Base-by-base conservation (phyloP, 768 basidiomycete genomes). In the Strobilomyces echinocephalus region DNA sequence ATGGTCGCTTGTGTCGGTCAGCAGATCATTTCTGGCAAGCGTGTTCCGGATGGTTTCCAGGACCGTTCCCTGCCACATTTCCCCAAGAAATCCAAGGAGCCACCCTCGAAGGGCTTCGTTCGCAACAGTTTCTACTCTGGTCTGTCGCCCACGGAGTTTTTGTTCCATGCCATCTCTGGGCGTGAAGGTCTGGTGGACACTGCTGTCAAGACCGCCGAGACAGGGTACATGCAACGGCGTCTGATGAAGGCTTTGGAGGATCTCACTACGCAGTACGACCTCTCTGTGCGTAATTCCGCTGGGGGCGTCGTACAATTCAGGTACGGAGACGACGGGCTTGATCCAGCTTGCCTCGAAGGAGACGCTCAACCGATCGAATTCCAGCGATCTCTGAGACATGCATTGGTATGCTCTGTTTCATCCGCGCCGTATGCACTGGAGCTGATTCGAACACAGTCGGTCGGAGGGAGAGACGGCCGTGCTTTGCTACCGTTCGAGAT, bases 1-100 rank as follows among this genome's bases (percentile, higher is more conserved):
- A 99, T 99, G 97, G 95, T 98, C 49, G 97, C 95, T 65, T 97
- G 95, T 82, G 97, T 99, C 61, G 97, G 97, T 6, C 97, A 99
- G 66, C 97, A 99, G 68, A 97, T 98, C 70, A 98, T 99, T 57
- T 84, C 93, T 18, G 97, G 97, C 8, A 88, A 91, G 73, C 97
- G 97, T 81, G 94, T 99, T 7, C 95, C 94, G 0, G 88, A 98
- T 77, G 97, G 95, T 30, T 99, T 99, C 76, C 95, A 97, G 72
- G 97, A 99, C 71, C 88, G 97, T 34, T 95, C 97, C 1, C 78
- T 99, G n/a, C 97, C 97, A 1, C 97, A 99, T 70, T 99, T 98
- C 71, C 91, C 87, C 12, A 98, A 98, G 74, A 95, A 95, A 70
- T 93, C 92, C 4, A 86, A 91, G 63, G 91, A 93, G 57, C 95